Conservation (phyloP, 2,329 filamentous ascomycete genomes). For the Exophiala bonariae region DNA sequence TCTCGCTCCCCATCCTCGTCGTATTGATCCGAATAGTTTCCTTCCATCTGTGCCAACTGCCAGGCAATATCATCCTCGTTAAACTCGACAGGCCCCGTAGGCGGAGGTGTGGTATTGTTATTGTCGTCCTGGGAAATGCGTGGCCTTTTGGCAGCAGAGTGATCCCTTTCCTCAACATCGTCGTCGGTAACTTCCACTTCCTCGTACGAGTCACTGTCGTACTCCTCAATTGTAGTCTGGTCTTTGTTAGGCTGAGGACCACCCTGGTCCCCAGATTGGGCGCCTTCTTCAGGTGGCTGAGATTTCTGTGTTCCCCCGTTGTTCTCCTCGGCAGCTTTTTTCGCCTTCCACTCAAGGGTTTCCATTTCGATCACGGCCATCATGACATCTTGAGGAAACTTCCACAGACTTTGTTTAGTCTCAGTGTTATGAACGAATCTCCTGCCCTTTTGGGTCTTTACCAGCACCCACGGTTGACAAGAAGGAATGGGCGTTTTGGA, state of each 20-base stretch:
- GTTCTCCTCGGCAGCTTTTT: constrained; percentile 41
- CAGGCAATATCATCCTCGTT: constrained; percentile 93
- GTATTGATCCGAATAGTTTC: constrained; percentile 71
- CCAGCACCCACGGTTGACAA: constrained; percentile 82
- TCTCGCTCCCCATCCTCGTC: constrained; percentile 64
- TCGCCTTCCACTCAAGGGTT: constrained; percentile 67
- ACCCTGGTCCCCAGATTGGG: constrained; percentile 26
- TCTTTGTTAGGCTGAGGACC: constrained; percentile 16
- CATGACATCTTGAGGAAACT: constrained; percentile 84
- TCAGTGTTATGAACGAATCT: constrained; percentile 86
- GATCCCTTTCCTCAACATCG: constrained; percentile 45
- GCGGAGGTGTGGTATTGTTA: constrained; percentile 33
- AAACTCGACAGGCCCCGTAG: constrained; percentile 68
- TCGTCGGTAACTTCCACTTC: constrained; percentile 71
- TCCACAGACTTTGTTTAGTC: constrained; percentile 92
- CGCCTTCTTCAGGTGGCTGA: constrained; percentile 3
- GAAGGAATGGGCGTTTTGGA: constrained; percentile 76
- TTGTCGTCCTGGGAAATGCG: constrained; percentile 52
- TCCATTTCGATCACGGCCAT: constrained; percentile 70
- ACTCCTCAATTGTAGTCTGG: constrained; percentile 33
- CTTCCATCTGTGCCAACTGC: constrained; percentile 87
- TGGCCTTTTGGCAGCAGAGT: constrained; percentile 50
- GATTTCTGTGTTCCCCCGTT: constrained; percentile 2
- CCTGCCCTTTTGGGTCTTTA: constrained; percentile 87
- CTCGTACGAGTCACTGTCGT: constrained; percentile 72